Evolutionary conservation across 2,329 filamentous ascomycete genomes (phyloP).

Genomic region (Fusarium verrucosum): DNA sequence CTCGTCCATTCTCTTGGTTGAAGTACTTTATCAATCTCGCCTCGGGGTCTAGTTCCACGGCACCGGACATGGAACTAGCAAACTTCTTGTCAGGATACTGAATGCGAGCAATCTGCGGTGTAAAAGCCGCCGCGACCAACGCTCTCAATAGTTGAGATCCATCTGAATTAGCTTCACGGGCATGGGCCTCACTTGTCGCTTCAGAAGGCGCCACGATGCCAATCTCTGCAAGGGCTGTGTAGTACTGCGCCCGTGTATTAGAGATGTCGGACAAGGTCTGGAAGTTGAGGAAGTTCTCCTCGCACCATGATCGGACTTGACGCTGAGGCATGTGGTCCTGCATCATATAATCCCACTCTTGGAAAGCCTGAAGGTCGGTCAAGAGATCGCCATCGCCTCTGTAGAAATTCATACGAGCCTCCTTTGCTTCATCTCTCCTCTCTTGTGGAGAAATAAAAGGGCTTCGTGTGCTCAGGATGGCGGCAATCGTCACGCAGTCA

Average conservation of each 20-base stretch:
- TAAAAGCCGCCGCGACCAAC: conserved; percentile 76
- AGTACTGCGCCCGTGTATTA: conserved; percentile 85
- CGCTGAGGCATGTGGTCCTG: conserved; percentile 66
- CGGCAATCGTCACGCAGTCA: conserved; percentile 85
- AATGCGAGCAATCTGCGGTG: conserved; percentile 90
- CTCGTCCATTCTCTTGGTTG: conserved; percentile 82
- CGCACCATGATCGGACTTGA: conserved; percentile 79
- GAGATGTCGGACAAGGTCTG: conserved; percentile 89
- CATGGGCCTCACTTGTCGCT: conserved; percentile 45
- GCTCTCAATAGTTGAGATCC: conserved; percentile 69
- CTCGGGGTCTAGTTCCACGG: conserved; percentile 92
- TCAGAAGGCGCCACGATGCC: conserved; percentile 70
- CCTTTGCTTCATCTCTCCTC: conserved; percentile 82
- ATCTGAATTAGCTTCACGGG: conserved; percentile 31
- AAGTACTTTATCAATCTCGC: conserved; percentile 93
- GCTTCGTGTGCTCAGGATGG: conserved; percentile 87
- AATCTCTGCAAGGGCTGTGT: conserved; percentile 84
- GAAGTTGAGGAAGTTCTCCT: conserved; percentile 83
- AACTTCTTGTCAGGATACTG: conserved; percentile 97
- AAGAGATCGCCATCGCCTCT: conserved; percentile 85
- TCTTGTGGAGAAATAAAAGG: conserved; percentile 88
- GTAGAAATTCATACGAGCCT: conserved; percentile 78
- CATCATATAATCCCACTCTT: conserved; percentile 79
- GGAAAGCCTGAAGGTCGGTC: conserved; percentile 85
- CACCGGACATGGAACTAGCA: conserved; percentile 83